Percentiles rank a stretch among this genome's conserved stretches.
Conservation (phyloP, 2,329 filamentous ascomycete genomes). For the Diaporthe ampelina region DNA sequence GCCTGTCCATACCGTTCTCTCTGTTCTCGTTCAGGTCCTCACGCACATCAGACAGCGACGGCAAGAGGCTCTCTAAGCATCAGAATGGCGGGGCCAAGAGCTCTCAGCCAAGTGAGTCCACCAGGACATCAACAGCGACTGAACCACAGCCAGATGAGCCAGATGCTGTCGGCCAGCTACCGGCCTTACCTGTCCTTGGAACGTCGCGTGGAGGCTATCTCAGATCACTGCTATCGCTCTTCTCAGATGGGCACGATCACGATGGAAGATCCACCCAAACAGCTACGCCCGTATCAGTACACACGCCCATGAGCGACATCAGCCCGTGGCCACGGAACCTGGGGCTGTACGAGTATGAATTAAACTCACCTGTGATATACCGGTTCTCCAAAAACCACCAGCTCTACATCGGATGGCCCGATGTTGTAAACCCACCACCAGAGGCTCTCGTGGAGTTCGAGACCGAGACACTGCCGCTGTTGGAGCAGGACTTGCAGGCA, state of each 20-base stretch:
- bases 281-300: conserved; percentile 8
- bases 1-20: conserved; percentile 28
- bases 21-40: conserved; percentile 12
- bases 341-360: conserved; percentile 9
- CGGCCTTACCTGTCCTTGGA: neutral
- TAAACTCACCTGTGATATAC: conserved; percentile 28
- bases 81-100: conserved; percentile 26
- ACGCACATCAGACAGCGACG: conserved; percentile 3
- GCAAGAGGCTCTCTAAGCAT: neutral
- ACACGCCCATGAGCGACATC: conserved; percentile 10
- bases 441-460: conserved; percentile 37
- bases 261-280: neutral
- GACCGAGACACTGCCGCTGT: conserved; percentile 34
- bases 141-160: conserved; percentile 1
- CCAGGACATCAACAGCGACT: conserved; percentile 18
- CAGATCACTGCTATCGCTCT: conserved; percentile 28
- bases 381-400: conserved; percentile 12
- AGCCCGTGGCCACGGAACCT: conserved; percentile 1
- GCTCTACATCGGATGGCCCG: conserved; percentile 35
- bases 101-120: conserved; percentile 18
- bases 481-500: conserved; percentile 32
- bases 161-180: conserved; percentile 8
- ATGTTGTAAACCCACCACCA: conserved; percentile 19
- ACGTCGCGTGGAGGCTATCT: conserved; percentile 35
- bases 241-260: conserved; percentile 10